Base-by-base conservation (phyloP, 345 rosid genomes). In the Pistacia atlantica region DNA sequence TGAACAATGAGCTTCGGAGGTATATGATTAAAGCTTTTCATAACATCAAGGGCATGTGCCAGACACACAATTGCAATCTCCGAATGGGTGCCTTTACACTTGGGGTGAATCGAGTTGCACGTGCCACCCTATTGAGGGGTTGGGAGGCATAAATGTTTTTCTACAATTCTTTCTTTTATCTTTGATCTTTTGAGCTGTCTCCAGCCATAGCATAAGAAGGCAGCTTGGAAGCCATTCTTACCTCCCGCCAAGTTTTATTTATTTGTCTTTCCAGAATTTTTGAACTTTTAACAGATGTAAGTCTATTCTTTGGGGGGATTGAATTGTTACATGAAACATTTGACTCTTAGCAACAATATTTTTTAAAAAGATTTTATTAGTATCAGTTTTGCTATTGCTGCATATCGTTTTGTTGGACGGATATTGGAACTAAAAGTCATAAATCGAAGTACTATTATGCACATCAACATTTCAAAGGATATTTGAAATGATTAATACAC, bases 61-160 rank as follows among this genome's bases (percentile, higher is more conserved):
- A 91, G 75, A 71, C 91, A 4, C 93, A 97, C 78, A 22, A 91
- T 35, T 97, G 99, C 87, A 88, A 83, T 83, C 95, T 94, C 57
- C 94, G 99, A 64, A 97, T 97, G 98, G 99, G 99, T 38, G 99
- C 99, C 72, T 97, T 97, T 81, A 92, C 99, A 3, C 99, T 97
- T 0, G 99, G 97, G 4, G 93, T 97, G 46, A 94, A 90, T 90
- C 89, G 98, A 5, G 98, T 97, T 58, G 99, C 98, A 2, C 90
- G 98, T 18, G 97, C 98, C 72, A 90, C 97, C 38, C 80, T 83
- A 68, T 81, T 94, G 33, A 88, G 99, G 80, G 99, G 98, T 65
- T 97, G 99, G 98, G 98, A 94, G 81, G 98, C 97, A 71, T 97
- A 78, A 84, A 46, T 12, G 8, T 20, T 52, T 64, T 75, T 57